phyloP scores from a whole-genome alignment of 352 stramenopile genomes.

The Globisporangium cylindrosporum region DNA sequence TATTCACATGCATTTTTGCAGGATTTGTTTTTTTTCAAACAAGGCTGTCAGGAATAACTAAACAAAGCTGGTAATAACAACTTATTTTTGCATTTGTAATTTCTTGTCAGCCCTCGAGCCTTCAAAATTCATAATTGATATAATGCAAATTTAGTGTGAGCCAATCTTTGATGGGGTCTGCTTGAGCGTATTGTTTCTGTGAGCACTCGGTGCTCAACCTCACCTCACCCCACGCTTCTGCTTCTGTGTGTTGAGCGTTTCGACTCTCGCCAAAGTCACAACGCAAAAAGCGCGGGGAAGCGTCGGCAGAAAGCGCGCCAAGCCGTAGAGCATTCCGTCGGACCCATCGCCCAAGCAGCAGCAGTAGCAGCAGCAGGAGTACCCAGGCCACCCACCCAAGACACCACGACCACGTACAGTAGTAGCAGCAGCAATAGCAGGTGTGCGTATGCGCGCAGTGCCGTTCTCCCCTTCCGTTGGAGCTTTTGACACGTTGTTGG shows the following conservation, averaged over 20 bases:
- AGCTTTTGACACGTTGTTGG: neutral
- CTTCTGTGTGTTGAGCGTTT: neutral
- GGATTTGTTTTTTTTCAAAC: neutral
- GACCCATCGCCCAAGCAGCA: neutral
- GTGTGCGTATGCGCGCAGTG: neutral
- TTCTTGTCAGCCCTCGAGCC: too few relatives aligned
- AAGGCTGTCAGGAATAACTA: neutral
- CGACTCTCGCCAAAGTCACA: constrained; percentile 2
- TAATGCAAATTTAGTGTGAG: too few relatives aligned
- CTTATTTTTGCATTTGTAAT: too few relatives aligned
- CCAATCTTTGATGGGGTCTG: too few relatives aligned
- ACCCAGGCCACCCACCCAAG: neutral
- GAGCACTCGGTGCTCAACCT: neutral
- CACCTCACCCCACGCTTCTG: neutral
- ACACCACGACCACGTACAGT: neutral
- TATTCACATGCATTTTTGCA: neutral
- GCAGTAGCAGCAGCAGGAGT: neutral
- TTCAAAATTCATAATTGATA: too few relatives aligned
- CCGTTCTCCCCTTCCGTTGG: neutral
- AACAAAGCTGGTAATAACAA: too few relatives aligned
- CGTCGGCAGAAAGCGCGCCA: constrained; percentile 6
- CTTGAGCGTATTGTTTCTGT: neutral
- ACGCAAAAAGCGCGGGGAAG: constrained; percentile 10
- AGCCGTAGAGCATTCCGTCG: neutral
- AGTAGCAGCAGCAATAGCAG: neutral